Conservation (phyloP, 192 early-diverging fungal genomes). For the Rhizophagus clarus region DNA sequence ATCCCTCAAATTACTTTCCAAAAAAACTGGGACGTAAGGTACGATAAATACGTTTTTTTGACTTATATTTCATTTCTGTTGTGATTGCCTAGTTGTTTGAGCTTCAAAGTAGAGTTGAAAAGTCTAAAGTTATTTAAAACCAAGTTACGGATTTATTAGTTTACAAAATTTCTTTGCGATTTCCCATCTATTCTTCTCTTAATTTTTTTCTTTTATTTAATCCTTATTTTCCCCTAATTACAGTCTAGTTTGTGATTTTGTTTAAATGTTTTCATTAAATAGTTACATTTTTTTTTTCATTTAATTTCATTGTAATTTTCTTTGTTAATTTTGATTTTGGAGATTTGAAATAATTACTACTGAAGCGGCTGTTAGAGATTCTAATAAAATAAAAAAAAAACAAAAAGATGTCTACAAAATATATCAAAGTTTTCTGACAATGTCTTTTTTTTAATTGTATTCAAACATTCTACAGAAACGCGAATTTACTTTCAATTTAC, state of each 20-base stretch:
- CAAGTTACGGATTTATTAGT: not conserved
- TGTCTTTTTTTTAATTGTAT: not conserved
- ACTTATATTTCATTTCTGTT: constrained; percentile 2
- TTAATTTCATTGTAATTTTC: not conserved
- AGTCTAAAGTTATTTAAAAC: not conserved
- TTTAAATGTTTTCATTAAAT: not conserved
- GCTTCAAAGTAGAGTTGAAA: not conserved
- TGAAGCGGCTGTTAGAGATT: not conserved
- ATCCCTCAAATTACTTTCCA: constrained; percentile 8
- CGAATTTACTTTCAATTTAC: not conserved
- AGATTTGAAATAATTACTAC: not conserved
- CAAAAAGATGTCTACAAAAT: not conserved
- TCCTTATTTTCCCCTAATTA: not conserved
- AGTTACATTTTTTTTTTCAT: not conserved
- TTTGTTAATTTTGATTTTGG: not conserved
- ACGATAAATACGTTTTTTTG: not conserved
- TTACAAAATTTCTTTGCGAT: not conserved
- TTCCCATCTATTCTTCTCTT: not conserved
- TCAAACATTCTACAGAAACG: not conserved
- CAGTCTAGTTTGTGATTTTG: not conserved
- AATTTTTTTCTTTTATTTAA: not conserved
- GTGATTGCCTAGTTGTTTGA: not conserved
- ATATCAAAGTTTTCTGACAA: not conserved
- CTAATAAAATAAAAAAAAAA: not conserved
- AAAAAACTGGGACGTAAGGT: constrained; percentile 8